Conservation (phyloP, 2,329 filamentous ascomycete genomes). For the Trichophyton mentagrophytes region DNA sequence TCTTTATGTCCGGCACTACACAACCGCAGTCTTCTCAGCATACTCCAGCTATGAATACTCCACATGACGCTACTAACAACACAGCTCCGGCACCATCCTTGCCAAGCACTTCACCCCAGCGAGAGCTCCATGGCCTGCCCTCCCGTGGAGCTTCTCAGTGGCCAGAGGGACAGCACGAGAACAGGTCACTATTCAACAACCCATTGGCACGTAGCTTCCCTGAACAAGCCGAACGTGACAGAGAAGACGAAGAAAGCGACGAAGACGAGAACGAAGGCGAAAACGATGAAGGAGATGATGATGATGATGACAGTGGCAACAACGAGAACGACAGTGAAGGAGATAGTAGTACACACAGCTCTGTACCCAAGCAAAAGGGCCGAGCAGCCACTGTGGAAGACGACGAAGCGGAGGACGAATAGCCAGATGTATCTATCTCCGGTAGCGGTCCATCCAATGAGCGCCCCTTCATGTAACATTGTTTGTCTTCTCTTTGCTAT, state of each 20-base stretch:
- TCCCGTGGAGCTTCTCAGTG: neutral
- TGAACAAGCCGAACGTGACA: neutral
- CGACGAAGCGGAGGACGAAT: slow-evolving; percentile 6
- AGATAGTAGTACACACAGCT: neutral
- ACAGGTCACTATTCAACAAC: neutral
- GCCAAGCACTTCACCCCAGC: neutral
- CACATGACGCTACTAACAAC: neutral
- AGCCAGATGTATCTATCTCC: neutral
- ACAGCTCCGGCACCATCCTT: neutral
- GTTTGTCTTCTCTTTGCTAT: neutral
- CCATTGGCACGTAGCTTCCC: neutral
- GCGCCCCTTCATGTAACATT: too few species aligned
- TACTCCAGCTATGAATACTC: neutral
- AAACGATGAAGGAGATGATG: neutral
- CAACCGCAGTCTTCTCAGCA: neutral
- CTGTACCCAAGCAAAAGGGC: slow-evolving; percentile 11
- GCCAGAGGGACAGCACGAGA: neutral
- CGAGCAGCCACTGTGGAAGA: slow-evolving; percentile 15
- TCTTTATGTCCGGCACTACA: neutral
- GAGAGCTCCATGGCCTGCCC: neutral
- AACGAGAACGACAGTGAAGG: neutral
- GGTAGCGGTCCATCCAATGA: neutral
- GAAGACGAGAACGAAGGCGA: neutral
- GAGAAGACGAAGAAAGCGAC: neutral
- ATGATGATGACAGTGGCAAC: neutral